Evolutionary conservation across 305 asterid species (phyloP), one percentile per base, ranked within the genome.

Genomic region (Salvia sclarea): DNA sequence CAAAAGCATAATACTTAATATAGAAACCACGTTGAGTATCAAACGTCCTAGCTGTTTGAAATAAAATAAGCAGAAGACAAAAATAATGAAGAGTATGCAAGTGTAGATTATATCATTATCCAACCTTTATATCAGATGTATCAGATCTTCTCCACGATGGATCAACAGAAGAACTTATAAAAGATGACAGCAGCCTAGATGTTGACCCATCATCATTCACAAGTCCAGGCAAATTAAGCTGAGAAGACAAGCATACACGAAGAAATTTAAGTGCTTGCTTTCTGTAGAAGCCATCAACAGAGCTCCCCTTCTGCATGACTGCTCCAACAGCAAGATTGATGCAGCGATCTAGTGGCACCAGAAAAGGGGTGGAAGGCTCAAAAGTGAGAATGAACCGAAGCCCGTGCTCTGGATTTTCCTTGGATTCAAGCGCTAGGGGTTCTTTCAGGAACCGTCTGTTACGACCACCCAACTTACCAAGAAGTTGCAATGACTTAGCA

Each of bases 341-440:
- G 76, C 98, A 95, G 41, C 99, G 96, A 78, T 95, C 99, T 54
- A 95, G 83, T 67, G 99, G 99, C 75, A 95, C 99, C 82, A 95
- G 65, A 86, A 95, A 95, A 14, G 97, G 97, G 37, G 99, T 95
- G 30, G 95, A 80, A 68, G 99, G 99, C 81, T 95, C 98, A 86
- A 95, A 95, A 45, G 98, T 95, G 72, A 95, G 97, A 80, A 95
- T 95, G 70, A 92, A 67, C 53, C 99, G 86, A 73, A 92, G 95
- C 47, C 99, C 99, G 60, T 95, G 99, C 86, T 95, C 99, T 13
- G 99, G 99, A 72, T 89, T 95, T 78, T 95, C 99, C 86, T 95
- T 95, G 90, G 98, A 95, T 71, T 95, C 98, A 75, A 95, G 97
- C 52, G 97, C 88, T 50, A 95, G 94, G 59, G 99, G 99, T 77